Evolutionary conservation across 225 moss, liverwort and hornwort species (phyloP).

Genomic region (Lunularia cruciata): DNA sequence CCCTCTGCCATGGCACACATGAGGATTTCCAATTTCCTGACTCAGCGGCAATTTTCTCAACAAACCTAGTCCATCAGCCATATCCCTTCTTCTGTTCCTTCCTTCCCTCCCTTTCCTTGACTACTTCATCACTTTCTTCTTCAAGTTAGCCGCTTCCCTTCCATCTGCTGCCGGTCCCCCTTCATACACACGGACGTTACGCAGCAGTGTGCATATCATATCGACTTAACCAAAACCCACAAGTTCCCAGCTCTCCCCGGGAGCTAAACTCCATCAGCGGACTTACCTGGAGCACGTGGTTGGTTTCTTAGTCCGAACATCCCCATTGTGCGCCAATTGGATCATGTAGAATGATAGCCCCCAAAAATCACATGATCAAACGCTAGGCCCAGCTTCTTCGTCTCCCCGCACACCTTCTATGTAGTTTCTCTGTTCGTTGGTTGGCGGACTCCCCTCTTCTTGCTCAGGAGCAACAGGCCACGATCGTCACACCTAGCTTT

Average conservation of each 20-base stretch:
- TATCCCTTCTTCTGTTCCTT: conserved; percentile 17
- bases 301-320: no score
- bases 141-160: neutral
- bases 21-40: conserved; percentile 2
- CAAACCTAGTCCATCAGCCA: conserved; percentile 41
- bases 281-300: no score
- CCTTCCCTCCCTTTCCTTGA: neutral
- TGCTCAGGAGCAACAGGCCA: no score
- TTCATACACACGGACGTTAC: no score
- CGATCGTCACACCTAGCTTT: no score
- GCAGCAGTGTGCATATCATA: no score
- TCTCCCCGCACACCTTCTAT: neutral
- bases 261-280: no score
- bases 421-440: no score
- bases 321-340: neutral
- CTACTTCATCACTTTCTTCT: neutral
- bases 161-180: neutral
- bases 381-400: neutral
- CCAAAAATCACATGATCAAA: neutral
- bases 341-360: neutral
- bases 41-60: conserved; percentile 10
- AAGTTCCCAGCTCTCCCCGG: neutral
- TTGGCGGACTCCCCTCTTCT: no score
- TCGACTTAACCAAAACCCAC: no score
- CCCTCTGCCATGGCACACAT: neutral